These are phyloP conservation scores for Venturia aucupariae DNA, from an alignment of 2,329 filamentous ascomycete genomes.

Conservation along the genomic window DNA sequence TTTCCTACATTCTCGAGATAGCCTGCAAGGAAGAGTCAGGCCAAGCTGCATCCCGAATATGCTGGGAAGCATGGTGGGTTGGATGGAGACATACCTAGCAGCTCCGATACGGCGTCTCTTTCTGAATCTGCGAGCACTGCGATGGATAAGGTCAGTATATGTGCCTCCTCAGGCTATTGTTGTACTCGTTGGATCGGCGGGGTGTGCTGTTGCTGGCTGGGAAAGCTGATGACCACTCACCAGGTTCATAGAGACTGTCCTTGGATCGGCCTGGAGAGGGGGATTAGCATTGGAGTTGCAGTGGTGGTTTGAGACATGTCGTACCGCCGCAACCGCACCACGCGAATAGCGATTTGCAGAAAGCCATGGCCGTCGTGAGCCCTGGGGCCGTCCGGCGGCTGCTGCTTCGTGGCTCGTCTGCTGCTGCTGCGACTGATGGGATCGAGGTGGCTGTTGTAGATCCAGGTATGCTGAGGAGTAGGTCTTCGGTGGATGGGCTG, in stretches of 20 bases:
- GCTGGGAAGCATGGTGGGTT: neutral
- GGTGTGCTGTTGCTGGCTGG: neutral
- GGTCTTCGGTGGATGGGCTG: too few species aligned
- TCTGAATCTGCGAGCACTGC: constrained; percentile 83
- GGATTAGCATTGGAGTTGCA: neutral
- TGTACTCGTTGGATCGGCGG: neutral
- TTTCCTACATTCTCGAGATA: constrained; percentile 85
- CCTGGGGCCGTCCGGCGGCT: neutral
- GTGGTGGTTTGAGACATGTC: neutral
- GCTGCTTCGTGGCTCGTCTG: neutral
- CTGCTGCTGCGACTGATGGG: neutral
- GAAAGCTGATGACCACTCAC: neutral
- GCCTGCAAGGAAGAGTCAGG: constrained; percentile 34
- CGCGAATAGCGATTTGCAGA: constrained; percentile 13
- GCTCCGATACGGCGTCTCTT: constrained; percentile 89
- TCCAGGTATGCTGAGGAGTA: neutral
- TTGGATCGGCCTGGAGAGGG: constrained; percentile 24
- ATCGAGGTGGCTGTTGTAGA: neutral
- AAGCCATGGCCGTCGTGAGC: constrained; percentile 9
- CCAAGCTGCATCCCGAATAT: neutral
- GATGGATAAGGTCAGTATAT: constrained; percentile 33
- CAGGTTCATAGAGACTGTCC: constrained; percentile 38
- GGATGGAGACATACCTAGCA: constrained; percentile 42
- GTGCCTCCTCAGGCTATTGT: neutral
- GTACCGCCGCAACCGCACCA: constrained; percentile 16